Evolutionary conservation across 192 early-diverging fungal genomes (phyloP).

Genomic region (Gigaspora rosea): DNA sequence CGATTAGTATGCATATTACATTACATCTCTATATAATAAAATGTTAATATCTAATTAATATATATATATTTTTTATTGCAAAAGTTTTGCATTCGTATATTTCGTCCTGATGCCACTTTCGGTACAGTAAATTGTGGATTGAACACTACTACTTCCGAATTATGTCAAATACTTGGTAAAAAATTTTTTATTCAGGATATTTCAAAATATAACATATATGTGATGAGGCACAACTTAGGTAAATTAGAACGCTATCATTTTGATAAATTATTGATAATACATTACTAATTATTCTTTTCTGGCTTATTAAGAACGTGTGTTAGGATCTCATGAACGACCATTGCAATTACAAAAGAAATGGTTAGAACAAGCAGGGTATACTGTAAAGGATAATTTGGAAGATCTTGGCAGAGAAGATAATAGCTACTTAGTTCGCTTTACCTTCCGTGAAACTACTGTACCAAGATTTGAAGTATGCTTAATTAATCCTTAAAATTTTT

Average conservation of each 20-base stretch:
- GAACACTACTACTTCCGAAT: conserved; percentile 70
- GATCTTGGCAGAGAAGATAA: conserved; percentile 83
- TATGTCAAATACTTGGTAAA: conserved; percentile 71
- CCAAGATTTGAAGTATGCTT: conserved; percentile 48
- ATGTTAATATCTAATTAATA: conserved; percentile 33
- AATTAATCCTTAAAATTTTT: conserved; percentile 19
- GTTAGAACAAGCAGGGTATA: conserved; percentile 81
- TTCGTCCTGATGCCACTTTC: conserved; percentile 78
- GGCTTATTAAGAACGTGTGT: conserved; percentile 66
- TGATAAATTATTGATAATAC: too few relatives aligned
- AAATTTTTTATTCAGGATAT: conserved; percentile 84
- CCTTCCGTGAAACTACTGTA: conserved; percentile 58
- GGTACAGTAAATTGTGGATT: conserved; percentile 73
- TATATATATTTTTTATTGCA: conserved; percentile 35
- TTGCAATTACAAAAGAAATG: conserved; percentile 70
- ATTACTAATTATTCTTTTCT: too few relatives aligned
- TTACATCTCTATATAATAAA: conserved; percentile 34
- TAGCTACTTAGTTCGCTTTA: conserved; percentile 82
- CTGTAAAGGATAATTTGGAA: conserved; percentile 73
- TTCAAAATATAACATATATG: conserved; percentile 49
- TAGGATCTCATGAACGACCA: conserved; percentile 70
- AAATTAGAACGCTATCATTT: conserved; percentile 26
- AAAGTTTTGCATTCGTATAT: conserved; percentile 72
- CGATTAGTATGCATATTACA: not conserved
- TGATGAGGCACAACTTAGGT: conserved; percentile 46